Conservation (phyloP, 2,329 filamentous ascomycete genomes). For the Ceratocystis alfenasii region DNA sequence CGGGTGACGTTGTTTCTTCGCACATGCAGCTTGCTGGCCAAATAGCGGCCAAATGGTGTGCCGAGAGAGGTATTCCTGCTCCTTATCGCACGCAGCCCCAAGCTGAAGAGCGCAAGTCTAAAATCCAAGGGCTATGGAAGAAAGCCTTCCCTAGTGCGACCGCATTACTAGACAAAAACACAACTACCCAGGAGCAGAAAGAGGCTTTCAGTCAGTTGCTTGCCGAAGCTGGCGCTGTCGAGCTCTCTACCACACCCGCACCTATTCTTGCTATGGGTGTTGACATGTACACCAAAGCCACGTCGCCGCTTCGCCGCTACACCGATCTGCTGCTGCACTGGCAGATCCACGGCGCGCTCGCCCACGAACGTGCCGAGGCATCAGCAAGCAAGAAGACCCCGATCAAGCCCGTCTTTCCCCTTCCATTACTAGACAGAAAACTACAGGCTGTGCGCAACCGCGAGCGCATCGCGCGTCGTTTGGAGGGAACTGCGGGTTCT, state of each 20-base stretch:
- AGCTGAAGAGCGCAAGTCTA: slow-evolving; percentile 30
- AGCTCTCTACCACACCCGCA: slow-evolving; percentile 41
- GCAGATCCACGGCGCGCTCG: slow-evolving; percentile 51
- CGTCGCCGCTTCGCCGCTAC: slow-evolving; percentile 54
- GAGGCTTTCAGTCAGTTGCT: slow-evolving; percentile 27
- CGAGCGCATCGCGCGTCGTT: slow-evolving; percentile 38
- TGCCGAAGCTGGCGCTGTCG: slow-evolving; percentile 37
- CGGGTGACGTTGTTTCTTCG: slow-evolving; percentile 29
- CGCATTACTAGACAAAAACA: slow-evolving; percentile 11
- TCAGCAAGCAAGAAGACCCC: slow-evolving; percentile 20
- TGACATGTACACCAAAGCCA: slow-evolving; percentile 51
- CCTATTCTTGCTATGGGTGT: slow-evolving; percentile 47
- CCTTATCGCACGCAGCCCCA: slow-evolving; percentile 42
- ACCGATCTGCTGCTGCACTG: slow-evolving; percentile 52
- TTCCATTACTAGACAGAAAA: slow-evolving; percentile 32
- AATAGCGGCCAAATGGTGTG: slow-evolving; percentile 49
- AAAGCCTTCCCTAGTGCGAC: slow-evolving; percentile 24
- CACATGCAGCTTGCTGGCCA: slow-evolving; percentile 52
- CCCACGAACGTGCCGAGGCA: slow-evolving; percentile 32
- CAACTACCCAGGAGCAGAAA: background rate
- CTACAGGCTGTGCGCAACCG: slow-evolving; percentile 42
- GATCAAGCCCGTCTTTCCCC: background rate
- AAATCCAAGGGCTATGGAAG: slow-evolving; percentile 28
- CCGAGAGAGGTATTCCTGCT: slow-evolving; percentile 44
- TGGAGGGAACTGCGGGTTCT: slow-evolving; percentile 35